A percentile compares a stretch with the other conserved stretches of the same genome.
These are phyloP conservation scores for Rosa lucieae DNA, from an alignment of 306 rosid genomes.

Conservation along the genomic window DNA sequence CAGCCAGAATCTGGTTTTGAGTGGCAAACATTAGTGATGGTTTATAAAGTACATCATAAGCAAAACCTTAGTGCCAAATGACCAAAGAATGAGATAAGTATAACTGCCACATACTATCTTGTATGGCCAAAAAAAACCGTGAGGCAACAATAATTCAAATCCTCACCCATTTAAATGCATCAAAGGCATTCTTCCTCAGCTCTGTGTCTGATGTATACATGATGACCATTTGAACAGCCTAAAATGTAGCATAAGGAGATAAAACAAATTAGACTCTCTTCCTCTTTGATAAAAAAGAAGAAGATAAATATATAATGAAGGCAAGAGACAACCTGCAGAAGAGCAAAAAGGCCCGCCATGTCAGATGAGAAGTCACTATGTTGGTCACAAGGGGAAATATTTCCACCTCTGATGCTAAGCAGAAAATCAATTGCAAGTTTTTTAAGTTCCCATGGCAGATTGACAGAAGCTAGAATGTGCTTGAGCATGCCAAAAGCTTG, in stretches of 20 bases:
- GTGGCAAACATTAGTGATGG: constrained; percentile 24
- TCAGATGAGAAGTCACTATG: constrained; percentile 43
- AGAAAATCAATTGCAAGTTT: constrained; percentile 64
- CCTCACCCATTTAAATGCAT: constrained; percentile 65
- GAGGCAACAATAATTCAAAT: constrained; percentile 12
- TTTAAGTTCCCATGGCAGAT: constrained; percentile 77
- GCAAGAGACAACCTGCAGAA: constrained; percentile 66
- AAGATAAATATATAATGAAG: not conserved
- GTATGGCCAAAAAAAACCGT: not conserved
- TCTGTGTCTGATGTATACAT: constrained; percentile 60
- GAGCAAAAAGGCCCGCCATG: constrained; percentile 60
- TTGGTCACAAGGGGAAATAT: constrained; percentile 38
- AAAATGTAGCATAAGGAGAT: constrained; percentile 33
- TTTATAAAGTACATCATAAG: constrained; percentile 8
- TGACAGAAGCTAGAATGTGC: constrained; percentile 53
- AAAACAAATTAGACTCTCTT: constrained; percentile 14
- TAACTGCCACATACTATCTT: not conserved
- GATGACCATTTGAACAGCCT: constrained; percentile 80
- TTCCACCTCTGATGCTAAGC: constrained; percentile 53
- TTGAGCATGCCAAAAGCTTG: constrained; percentile 77
- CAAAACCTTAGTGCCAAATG: not conserved
- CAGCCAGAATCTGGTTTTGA: constrained; percentile 63
- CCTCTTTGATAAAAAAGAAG: constrained; percentile 2
- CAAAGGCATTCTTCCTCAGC: constrained; percentile 60
- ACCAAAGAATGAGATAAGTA: constrained; percentile 11